Evolutionary conservation across 768 basidiomycete genomes (phyloP), one percentile per base, ranked within the genome.

Genomic region (Pleurotus ostreatus): DNA sequence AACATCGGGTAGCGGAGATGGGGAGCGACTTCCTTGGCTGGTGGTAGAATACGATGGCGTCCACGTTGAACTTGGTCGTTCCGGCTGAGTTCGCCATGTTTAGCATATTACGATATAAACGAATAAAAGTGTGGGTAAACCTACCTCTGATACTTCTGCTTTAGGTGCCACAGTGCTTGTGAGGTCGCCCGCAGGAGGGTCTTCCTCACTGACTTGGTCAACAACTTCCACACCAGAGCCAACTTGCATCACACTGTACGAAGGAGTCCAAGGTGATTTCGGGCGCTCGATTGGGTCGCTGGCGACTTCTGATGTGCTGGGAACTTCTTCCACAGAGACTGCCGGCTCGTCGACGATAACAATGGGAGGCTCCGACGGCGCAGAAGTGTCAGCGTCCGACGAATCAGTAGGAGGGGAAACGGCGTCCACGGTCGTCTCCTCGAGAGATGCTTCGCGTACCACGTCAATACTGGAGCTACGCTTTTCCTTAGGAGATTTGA

Each of bases 181-280:
- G 39, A 26, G 23, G 25, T 49, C 48, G 16, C 55, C 55, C 4
- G 55, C n/a, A 2, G 26, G 57, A 43, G 49, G 23, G 6, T 61
- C 60, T 52, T 66, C 62, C 9, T 46, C 12, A 13, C 55, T 46
- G 23, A 45, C 23, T 5, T 22, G 52, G 43, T 68, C 65, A 9
- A 63, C 25, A 13, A 16, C 62, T 15, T 65, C 67, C n/a, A 60
- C 58, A 12, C 61, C 59, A 20, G 59, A 56, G 38, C 73, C 73
- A 49, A 61, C 75, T 63, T 74, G 75, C 15, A 55, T 78, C 20
- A 82, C 80, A 56, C 75, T 76, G 71, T 80, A 83, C 2, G 81
- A 80, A 5, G 79, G 75, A 12, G 74, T 76, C 77, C 76, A 81
- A 25, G 79, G 78, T 13, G 78, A 79, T 59, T 78, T 78, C 18